Evolutionary conservation across 208 protist genomes (phyloP).

Genomic region (Crithidia mellificae): DNA sequence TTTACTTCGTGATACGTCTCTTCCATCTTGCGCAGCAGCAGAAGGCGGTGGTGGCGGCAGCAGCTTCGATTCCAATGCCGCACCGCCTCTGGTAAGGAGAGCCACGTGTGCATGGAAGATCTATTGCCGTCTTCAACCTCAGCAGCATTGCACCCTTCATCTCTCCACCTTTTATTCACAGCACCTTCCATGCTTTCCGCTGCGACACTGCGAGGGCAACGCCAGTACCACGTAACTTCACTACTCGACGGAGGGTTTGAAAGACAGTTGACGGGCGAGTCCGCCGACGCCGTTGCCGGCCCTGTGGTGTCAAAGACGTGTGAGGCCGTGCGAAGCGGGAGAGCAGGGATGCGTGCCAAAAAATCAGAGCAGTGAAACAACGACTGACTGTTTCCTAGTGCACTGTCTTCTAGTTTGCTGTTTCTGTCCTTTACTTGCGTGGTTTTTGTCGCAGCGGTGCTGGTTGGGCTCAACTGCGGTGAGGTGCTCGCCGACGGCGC

Average conservation of each 20-base stretch:
- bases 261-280: neutral
- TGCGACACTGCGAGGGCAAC: neutral
- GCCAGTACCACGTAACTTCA: slow-evolving; percentile 34
- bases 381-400: neutral
- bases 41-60: slow-evolving; percentile 31
- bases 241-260: too few relatives aligned
- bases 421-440: neutral
- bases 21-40: slow-evolving; percentile 37
- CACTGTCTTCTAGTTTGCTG: neutral
- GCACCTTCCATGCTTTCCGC: neutral
- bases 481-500: neutral
- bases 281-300: too few relatives aligned
- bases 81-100: slow-evolving; percentile 21
- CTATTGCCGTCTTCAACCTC: too few relatives aligned
- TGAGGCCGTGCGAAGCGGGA: neutral
- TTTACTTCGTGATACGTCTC: slow-evolving; percentile 45
- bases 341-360: slow-evolving; percentile 21
- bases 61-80: slow-evolving; percentile 22
- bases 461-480: neutral
- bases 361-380: slow-evolving; percentile 24
- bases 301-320: neutral
- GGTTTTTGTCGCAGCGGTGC: neutral
- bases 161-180: neutral
- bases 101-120: slow-evolving; percentile 6
- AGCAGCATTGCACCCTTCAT: neutral